phyloP scores from a whole-genome alignment of 164 flowering plant species.

The Vitis vinifera region DNA sequence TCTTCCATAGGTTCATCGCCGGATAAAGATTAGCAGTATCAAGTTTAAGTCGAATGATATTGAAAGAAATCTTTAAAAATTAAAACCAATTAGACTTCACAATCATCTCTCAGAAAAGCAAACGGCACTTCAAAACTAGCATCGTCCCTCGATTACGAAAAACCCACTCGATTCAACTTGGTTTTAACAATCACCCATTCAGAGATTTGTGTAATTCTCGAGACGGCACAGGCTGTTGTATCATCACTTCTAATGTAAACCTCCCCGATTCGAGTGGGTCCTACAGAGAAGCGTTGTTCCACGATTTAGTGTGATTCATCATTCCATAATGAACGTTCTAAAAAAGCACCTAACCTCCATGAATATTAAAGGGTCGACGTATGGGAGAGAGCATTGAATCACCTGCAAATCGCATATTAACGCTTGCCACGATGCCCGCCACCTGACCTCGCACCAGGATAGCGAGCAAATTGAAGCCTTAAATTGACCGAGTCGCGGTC shows the following conservation, averaged over 20 bases:
- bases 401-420: conserved; percentile 60
- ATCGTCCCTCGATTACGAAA: not conserved
- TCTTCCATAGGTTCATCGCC: too few species aligned
- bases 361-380: conserved; percentile 25
- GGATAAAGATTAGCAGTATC: conserved; percentile 1
- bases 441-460: conserved; percentile 95
- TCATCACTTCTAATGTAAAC: conserved; percentile 11
- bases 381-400: conserved; percentile 26
- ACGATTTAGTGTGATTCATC: conserved; percentile 28
- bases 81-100: conserved; percentile 7
- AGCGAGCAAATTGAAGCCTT: conserved; percentile 93
- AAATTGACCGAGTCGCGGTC: conserved; percentile 70
- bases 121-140: conserved; percentile 4
- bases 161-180: conserved; percentile 5
- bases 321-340: conserved; percentile 5
- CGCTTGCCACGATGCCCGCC: conserved; percentile 83
- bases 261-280: conserved; percentile 24
- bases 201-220: conserved; percentile 7
- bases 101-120: conserved; percentile 11
- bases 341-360: conserved; percentile 16
- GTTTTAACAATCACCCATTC: conserved; percentile 22
- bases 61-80: not conserved
- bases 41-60: not conserved
- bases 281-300: conserved; percentile 43
- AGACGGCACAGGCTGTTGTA: conserved; percentile 19